A percentile compares a stretch with the other conserved stretches of the same genome.
These are phyloP conservation scores for Kodamaea ohmeri DNA, from an alignment of 1,139 yeast genomes.

Conservation along the genomic window DNA sequence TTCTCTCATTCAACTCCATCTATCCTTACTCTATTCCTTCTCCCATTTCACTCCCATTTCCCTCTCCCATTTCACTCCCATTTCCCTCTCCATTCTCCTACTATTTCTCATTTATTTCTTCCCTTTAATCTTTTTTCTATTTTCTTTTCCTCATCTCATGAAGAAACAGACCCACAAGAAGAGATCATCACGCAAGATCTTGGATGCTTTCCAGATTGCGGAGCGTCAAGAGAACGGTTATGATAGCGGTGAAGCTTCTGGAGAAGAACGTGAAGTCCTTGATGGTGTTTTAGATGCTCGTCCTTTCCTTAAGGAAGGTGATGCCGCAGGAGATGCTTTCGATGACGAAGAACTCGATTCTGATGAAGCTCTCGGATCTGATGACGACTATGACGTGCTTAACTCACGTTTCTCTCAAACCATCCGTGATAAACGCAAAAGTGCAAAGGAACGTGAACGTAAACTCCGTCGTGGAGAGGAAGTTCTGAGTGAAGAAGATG, in stretches of 20 bases:
- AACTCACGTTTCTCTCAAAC: slow-evolving; percentile 68
- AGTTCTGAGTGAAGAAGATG: slow-evolving; percentile 16
- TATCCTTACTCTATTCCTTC: no score
- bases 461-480: slow-evolving; percentile 20
- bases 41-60: not conserved
- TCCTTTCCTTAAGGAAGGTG: slow-evolving; percentile 25
- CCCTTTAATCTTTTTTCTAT: not conserved
- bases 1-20: no score
- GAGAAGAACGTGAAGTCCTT: slow-evolving; percentile 25
- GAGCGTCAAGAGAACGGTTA: slow-evolving; percentile 34
- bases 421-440: slow-evolving; percentile 53
- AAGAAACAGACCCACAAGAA: slow-evolving; percentile 26
- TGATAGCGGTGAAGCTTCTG: slow-evolving; percentile 15
- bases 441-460: slow-evolving; percentile 27
- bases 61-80: not conserved
- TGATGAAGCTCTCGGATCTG: slow-evolving; percentile 75
- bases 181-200: slow-evolving; percentile 36
- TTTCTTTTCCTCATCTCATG: slow-evolving; percentile 8
- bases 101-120: not conserved
- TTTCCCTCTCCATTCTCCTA: not conserved
- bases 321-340: slow-evolving; percentile 26
- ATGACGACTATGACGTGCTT: slow-evolving; percentile 67
- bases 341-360: slow-evolving; percentile 73
- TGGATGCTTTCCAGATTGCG: slow-evolving; percentile 49
- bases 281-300: slow-evolving; percentile 48